phyloP scores from a whole-genome alignment of 441 rosid species.

The Croton laevigatus region DNA sequence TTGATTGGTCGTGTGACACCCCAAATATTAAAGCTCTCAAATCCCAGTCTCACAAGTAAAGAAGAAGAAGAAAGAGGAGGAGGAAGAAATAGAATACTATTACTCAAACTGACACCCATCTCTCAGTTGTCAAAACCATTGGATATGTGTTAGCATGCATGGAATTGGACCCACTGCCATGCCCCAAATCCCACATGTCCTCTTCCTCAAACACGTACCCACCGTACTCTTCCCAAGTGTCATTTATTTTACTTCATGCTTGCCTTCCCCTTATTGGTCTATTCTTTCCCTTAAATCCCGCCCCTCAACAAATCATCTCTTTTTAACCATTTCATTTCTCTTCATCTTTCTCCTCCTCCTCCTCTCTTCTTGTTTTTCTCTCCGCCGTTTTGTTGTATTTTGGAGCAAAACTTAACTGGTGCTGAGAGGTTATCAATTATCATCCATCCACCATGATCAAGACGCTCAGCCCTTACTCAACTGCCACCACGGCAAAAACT shows the following conservation, averaged over 20 bases:
- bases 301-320: constrained; percentile 1
- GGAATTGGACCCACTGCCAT: constrained; percentile 37
- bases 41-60: not conserved
- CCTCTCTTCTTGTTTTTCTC: not conserved
- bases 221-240: constrained; percentile 53
- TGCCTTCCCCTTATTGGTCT: constrained; percentile 62
- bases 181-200: constrained; percentile 52
- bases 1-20: constrained; percentile 42
- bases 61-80: too few relatives aligned
- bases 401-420: too few relatives aligned
- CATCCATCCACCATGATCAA: constrained; percentile 56
- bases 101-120: too few relatives aligned
- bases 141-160: constrained; percentile 39
- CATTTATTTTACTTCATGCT: constrained; percentile 41
- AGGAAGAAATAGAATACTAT: too few relatives aligned
- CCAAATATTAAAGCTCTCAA: not conserved
- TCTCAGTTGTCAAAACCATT: constrained; percentile 7
- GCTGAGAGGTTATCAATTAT: too few relatives aligned
- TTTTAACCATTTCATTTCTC: not conserved
- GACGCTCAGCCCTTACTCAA: constrained; percentile 57
- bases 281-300: constrained; percentile 18
- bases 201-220: constrained; percentile 72
- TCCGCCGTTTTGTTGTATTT: too few relatives aligned
- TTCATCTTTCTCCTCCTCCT: not conserved
- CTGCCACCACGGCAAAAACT: constrained; percentile 61